Percentiles rank a stretch among this genome's conserved stretches.
phyloP scores from a whole-genome alignment of 345 rosid genomes.

The Toxicodendron radicans region DNA sequence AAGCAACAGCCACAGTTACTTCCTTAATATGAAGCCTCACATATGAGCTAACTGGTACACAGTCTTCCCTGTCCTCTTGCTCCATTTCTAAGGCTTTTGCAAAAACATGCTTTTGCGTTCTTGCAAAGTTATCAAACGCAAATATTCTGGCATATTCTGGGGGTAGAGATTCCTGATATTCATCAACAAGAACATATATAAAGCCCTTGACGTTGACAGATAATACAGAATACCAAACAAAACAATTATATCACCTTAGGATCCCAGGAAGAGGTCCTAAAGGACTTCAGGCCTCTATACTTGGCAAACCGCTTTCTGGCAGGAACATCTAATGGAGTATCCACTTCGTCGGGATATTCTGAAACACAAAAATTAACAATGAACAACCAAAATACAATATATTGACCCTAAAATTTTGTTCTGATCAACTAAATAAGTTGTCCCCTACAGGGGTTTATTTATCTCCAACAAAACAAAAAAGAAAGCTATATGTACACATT shows the following conservation, averaged over 20 bases:
- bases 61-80: conserved; percentile 55
- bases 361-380: conserved; percentile 24
- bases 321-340: conserved; percentile 78
- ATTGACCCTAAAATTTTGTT: conserved; percentile 2
- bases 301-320: conserved; percentile 90
- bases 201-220: conserved; percentile 8
- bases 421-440: neutral
- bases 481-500: neutral
- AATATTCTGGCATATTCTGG: conserved; percentile 88
- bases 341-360: conserved; percentile 98
- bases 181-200: conserved; percentile 19
- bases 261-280: conserved; percentile 95
- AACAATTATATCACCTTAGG: conserved; percentile 56
- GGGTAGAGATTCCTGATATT: conserved; percentile 86
- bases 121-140: conserved; percentile 81
- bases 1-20: conserved; percentile 57
- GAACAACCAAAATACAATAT: neutral
- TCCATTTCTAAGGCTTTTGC: conserved; percentile 59
- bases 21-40: conserved; percentile 74
- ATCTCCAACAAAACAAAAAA: neutral
- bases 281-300: conserved; percentile 92
- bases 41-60: conserved; percentile 58
- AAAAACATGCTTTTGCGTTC: conserved; percentile 82
- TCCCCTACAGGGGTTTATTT: neutral
- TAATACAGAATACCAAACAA: conserved; percentile 15